A percentile compares a stretch with the other conserved stretches of the same genome.
Conservation (phyloP, 1,139 yeast species). For the Keqinozyma sinolaborantium region DNA sequence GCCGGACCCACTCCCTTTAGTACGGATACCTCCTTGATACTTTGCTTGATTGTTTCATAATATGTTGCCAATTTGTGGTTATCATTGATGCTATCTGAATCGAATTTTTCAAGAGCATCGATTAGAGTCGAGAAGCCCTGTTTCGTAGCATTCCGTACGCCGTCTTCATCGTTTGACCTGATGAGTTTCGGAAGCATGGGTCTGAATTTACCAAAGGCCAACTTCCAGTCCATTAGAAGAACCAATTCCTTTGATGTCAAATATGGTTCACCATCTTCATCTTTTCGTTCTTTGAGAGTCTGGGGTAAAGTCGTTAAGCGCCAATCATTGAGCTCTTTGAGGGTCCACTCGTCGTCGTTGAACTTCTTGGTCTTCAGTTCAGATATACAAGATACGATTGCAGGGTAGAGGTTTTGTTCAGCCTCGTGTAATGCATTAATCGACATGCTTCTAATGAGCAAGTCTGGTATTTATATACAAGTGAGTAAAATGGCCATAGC, state of each 20-base stretch:
- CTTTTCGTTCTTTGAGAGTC: conserved; percentile 15
- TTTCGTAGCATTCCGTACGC: conserved; percentile 24
- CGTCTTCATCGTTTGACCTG: conserved; percentile 25
- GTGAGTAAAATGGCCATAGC: no score
- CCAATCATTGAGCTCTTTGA: conserved; percentile 37
- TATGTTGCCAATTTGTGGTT: conserved; percentile 11
- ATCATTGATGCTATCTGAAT: not conserved
- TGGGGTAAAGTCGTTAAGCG: conserved; percentile 24
- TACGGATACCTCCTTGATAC: conserved; percentile 28
- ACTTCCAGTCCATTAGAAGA: conserved; percentile 47
- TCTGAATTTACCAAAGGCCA: conserved; percentile 46
- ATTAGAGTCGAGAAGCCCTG: conserved; percentile 25
- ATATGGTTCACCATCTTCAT: conserved; percentile 19
- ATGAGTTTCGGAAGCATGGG: conserved; percentile 43
- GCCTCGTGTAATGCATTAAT: not conserved
- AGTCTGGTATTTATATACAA: not conserved
- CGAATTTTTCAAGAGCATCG: conserved; percentile 7
- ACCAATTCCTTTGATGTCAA: conserved; percentile 35
- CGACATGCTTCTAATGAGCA: no score
- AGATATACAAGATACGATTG: conserved; percentile 6
- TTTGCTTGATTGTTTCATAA: conserved; percentile 14
- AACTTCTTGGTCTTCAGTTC: conserved; percentile 13
- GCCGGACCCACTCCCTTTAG: conserved; percentile 52
- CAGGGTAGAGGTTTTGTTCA: not conserved
- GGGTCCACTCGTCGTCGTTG: conserved; percentile 19